Base-by-base conservation (phyloP, 768 basidiomycete species). In the Rhizopogon roseolus region DNA sequence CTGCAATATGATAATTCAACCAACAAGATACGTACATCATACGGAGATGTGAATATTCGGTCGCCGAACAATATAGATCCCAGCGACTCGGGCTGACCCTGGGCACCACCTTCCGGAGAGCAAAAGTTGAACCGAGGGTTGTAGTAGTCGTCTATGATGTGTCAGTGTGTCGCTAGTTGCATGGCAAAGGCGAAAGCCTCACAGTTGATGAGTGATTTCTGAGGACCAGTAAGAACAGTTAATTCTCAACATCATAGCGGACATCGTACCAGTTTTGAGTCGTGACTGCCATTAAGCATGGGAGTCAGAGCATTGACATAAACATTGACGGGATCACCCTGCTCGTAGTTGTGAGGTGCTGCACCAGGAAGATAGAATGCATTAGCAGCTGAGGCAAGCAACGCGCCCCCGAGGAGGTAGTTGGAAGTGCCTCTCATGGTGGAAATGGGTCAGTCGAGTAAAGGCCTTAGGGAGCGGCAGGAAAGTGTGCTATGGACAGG, bases 31-130 rank as follows among this genome's bases (percentile, higher is more conserved):
- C 86, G 52, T 57, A 93, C 90, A 59, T 94, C 81, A 64, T 93
- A 98, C 2, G 87, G 90, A 3, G 92, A 92, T 63, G 87, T 85
- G 69, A 93, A 91, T 61, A 98, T 93, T 58, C 96, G 80, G 75
- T 98, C 96, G 14, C 96, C 96, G 60, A 97, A 97, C n/a, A 98
- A 74, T 62, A 98, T 94, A 16, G 91, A 91, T 6, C 96, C 96
- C 27, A 98, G 73, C 1, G 85, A 88, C 68, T 95, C 94, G 3
- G 92, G 88, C 64, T 86, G 85, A 60, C 81, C 81, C 64, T 81
- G 69, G 19, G 84, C 78, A 9, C 92, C 94, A 17, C 74, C 86
- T 40, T 77, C 71, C 25, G 96, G 96, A 54, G 81, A 64, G 64
- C 96, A 98, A 69, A 98, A 97, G 57, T 84, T 84, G 57, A 98